Evolutionary conservation across 257 asterid species (phyloP).

Genomic region (Jaltomata sinuosa): DNA sequence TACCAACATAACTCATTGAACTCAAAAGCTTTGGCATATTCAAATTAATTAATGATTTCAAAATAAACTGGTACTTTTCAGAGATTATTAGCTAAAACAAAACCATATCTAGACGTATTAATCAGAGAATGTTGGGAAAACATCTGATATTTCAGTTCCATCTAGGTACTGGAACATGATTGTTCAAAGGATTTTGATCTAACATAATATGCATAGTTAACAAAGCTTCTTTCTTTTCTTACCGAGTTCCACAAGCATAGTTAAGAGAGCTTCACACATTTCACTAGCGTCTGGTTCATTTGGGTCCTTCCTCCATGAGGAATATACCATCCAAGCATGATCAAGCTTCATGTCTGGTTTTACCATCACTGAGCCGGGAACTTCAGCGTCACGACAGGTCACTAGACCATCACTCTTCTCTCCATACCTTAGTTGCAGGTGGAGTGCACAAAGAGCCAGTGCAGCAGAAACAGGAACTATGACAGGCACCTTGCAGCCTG

Average conservation of each 20-base stretch:
- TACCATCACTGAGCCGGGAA: conserved; percentile 84
- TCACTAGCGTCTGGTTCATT: conserved; percentile 53
- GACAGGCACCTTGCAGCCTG: conserved; percentile 55
- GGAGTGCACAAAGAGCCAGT: conserved; percentile 68
- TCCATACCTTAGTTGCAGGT: conserved; percentile 68
- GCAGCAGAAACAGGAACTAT: conserved; percentile 76
- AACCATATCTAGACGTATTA: neutral
- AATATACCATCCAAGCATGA: conserved; percentile 90
- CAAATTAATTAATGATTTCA: neutral
- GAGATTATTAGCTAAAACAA: neutral
- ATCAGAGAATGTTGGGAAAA: neutral
- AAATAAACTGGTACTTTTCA: neutral
- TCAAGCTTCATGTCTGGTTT: conserved; percentile 68
- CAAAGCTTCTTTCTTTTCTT: conserved; percentile 4
- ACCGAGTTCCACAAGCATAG: conserved; percentile 68
- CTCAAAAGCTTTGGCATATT: neutral
- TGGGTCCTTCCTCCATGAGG: conserved; percentile 61
- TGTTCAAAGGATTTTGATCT: neutral
- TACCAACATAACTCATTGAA: neutral
- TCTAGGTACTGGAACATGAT: neutral
- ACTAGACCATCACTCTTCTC: conserved; percentile 97
- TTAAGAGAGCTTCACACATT: conserved; percentile 82
- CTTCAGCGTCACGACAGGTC: conserved; percentile 92
- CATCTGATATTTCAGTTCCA: neutral
- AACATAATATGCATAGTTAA: neutral